Evolutionary conservation across 371 early-diverging fungal species (phyloP).

Genomic region (Mucor mucedo): DNA sequence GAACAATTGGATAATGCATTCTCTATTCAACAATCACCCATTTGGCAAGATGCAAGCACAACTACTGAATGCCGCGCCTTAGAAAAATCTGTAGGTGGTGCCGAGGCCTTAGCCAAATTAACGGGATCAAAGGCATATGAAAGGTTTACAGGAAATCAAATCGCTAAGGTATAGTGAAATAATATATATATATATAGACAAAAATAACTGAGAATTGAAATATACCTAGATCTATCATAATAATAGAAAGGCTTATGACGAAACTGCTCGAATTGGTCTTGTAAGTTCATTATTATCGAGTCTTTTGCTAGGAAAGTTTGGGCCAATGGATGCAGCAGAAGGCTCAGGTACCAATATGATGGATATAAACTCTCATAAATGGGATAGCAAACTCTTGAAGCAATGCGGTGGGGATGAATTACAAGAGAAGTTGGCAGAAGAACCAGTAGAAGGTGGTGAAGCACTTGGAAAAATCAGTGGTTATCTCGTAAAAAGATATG

Average conservation of each 20-base stretch:
- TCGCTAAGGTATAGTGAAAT: constrained; percentile 60
- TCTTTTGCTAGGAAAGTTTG: constrained; percentile 64
- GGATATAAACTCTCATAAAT: constrained; percentile 63
- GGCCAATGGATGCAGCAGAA: constrained; percentile 76
- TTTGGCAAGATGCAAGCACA: constrained; percentile 88
- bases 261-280: constrained; percentile 66
- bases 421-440: constrained; percentile 44
- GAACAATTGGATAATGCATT: constrained; percentile 67
- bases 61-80: constrained; percentile 64
- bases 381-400: constrained; percentile 54
- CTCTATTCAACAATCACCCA: constrained; percentile 70
- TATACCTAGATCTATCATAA: constrained; percentile 38
- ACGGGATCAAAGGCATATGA: constrained; percentile 83
- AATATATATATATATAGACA: not conserved
- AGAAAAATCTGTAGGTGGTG: constrained; percentile 65
- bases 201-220: not conserved
- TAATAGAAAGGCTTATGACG: constrained; percentile 36
- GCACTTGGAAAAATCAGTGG: constrained; percentile 44
- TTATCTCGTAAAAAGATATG: constrained; percentile 60
- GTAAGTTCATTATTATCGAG: constrained; percentile 77
- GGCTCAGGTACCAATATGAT: constrained; percentile 86
- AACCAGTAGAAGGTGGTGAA: constrained; percentile 47
- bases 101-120: constrained; percentile 63
- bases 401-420: constrained; percentile 53
- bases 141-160: constrained; percentile 82